A percentile compares a stretch with the other conserved stretches of the same genome.
Evolutionary conservation across 768 basidiomycete species (phyloP).

Genomic region (Hygrocybe coccinea): DNA sequence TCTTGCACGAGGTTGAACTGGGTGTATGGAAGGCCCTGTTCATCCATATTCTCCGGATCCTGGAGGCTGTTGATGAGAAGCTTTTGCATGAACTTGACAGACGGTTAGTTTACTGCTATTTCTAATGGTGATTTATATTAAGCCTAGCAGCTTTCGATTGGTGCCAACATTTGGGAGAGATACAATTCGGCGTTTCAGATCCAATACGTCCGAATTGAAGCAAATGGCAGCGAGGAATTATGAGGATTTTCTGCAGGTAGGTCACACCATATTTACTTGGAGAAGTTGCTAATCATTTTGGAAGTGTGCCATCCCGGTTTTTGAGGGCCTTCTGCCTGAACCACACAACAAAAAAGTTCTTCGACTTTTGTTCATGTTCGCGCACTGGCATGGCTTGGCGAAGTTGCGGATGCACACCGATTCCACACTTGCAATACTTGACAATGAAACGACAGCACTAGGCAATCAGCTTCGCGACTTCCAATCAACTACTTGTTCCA

Average conservation of each 20-base stretch:
- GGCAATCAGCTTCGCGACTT: conserved; percentile 27
- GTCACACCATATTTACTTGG: not conserved
- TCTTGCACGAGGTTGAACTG: conserved; percentile 29
- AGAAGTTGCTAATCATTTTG: not conserved
- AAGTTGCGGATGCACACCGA: conserved; percentile 36
- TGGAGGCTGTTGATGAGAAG: conserved; percentile 10
- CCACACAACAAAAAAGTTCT: conserved; percentile 20
- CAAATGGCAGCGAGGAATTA: conserved; percentile 28
- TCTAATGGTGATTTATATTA: not conserved
- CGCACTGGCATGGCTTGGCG: conserved; percentile 33
- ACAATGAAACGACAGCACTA: conserved; percentile 17
- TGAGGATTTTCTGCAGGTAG: conserved; percentile 30
- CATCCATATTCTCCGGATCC: conserved; percentile 24
- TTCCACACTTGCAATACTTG: conserved; percentile 24
- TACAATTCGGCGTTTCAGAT: conserved; percentile 23
- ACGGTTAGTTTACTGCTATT: conserved; percentile 11
- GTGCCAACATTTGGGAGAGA: conserved; percentile 17
- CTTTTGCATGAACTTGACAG: conserved; percentile 13
- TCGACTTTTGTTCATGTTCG: conserved; percentile 27
- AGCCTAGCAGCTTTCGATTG: conserved; percentile 13
- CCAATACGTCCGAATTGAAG: conserved; percentile 24
- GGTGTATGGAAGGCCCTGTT: conserved; percentile 29
- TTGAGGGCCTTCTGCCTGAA: conserved; percentile 29
- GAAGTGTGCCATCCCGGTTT: conserved; percentile 30
- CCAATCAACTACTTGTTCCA: conserved; percentile 18